phyloP scores from a whole-genome alignment of 2,329 filamentous ascomycete genomes.

The Hymenoscyphus repandus region DNA sequence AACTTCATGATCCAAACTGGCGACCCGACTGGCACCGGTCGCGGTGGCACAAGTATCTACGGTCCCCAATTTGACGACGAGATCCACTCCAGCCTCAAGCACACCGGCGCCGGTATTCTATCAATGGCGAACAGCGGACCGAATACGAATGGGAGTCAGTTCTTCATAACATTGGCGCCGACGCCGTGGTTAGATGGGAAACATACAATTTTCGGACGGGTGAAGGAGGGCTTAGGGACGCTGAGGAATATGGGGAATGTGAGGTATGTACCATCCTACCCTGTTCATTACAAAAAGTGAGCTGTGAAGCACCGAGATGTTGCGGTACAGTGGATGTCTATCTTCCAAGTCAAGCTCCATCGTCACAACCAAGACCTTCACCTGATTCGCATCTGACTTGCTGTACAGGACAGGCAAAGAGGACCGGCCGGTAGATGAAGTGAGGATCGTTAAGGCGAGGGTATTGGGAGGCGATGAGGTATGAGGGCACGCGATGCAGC shows the following conservation, averaged over 20 bases:
- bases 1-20: slow-evolving; percentile 96
- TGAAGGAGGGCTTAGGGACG: slow-evolving; percentile 77
- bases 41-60: slow-evolving; percentile 84
- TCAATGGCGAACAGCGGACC: slow-evolving; percentile 95
- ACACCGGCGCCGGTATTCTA: slow-evolving; percentile 89
- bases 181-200: slow-evolving; percentile 97
- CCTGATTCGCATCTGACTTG: no score
- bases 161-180: slow-evolving; percentile 91
- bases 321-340: no score
- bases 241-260: slow-evolving; percentile 85
- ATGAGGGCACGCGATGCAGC: no score
- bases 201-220: slow-evolving; percentile 92
- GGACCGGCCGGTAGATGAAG: no score
- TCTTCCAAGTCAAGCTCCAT: no score
- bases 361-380: no score
- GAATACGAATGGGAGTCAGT: slow-evolving; percentile 91
- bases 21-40: slow-evolving; percentile 89
- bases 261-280: not conserved
- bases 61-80: slow-evolving; percentile 94
- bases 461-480: no score
- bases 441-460: no score
- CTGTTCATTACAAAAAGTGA: no score
- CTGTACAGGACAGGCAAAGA: no score
- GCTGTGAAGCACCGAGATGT: no score
- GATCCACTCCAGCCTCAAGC: slow-evolving; percentile 71